phyloP scores from a whole-genome alignment of 2,329 filamentous ascomycete species.

The Teratosphaeria viscida region DNA sequence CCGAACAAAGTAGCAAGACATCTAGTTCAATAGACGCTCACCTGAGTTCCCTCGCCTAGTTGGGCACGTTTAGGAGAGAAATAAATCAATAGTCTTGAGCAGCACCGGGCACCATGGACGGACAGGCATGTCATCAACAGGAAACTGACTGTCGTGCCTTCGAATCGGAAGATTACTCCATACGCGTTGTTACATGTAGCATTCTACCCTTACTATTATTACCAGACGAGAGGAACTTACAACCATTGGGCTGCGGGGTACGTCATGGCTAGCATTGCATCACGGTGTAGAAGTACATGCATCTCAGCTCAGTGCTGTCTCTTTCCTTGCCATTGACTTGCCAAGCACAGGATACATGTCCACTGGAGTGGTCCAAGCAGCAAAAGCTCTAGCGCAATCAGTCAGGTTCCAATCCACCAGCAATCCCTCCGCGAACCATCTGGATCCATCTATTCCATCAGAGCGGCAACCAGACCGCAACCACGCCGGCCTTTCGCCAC shows the following conservation, averaged over 20 bases:
- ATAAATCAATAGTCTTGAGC: background rate
- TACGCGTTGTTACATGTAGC: too few species aligned
- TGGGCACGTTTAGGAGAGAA: too few species aligned
- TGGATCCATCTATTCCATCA: background rate
- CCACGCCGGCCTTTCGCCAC: background rate
- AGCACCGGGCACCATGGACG: background rate
- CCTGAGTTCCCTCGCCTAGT: background rate
- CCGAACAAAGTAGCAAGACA: background rate
- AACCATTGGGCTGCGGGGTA: background rate
- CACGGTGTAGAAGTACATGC: background rate
- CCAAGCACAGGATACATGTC: background rate
- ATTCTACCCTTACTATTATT: too few species aligned
- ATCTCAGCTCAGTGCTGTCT: background rate
- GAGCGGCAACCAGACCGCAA: background rate
- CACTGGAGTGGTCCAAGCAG: background rate
- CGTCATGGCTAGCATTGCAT: background rate
- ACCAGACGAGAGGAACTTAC: background rate
- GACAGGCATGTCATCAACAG: background rate
- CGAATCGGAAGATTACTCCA: too few species aligned
- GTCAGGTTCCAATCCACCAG: background rate
- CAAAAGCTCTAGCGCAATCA: background rate
- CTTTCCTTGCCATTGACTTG: background rate
- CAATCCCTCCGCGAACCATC: background rate
- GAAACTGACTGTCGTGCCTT: too few species aligned
- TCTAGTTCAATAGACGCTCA: background rate